Evolutionary conservation across 2,329 filamentous ascomycete species (phyloP), one percentile per base, ranked within the genome.

Genomic region (Fusarium mangiferae): DNA sequence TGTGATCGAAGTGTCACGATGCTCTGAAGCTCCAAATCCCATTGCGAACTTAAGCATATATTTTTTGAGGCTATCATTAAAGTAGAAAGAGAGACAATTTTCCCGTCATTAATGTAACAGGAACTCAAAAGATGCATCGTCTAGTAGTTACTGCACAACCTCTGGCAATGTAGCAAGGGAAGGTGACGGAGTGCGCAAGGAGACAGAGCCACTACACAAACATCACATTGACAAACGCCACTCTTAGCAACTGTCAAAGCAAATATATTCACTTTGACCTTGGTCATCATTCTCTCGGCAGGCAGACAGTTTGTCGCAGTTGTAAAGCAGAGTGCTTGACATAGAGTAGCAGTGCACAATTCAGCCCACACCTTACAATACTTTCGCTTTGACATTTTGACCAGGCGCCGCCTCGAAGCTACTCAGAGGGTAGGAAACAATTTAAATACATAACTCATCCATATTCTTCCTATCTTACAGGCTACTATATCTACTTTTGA

Each of bases 261-360:
- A 24, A 51, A 20, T 7, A 20, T 4, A 24, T 24, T 20, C n/a
- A 15, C 28, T 15, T 35, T 35, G 6, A 5, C 33, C 7, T 33
- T 18, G 4, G 7, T 5, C 12, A 20, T 10, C 0, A 14, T 14
- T 24, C 3, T 20, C 17, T 14, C 11, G 12, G 3, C 1, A 51
- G 17, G 17, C 30, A 24, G 30, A 15, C 2, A 14, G 6, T 8
- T 24, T 35, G 30, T 51, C 6, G 6, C 6, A 24, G 2, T 15
- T 20, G 15, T 0, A 51, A 24, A 24, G 30, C 30, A 35, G 30
- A 14, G 22, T 24, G 17, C 22, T 10, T 24, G 4, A 5, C 9
- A 20, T 35, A 6, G 12, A 20, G 20, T 51, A 9, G 30, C 30
- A 35, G 12, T 20, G n/a, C 30, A 35, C 17, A 35, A 14, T 13